These are phyloP conservation scores for Monilinia aucupariae DNA, from an alignment of 2,329 filamentous ascomycete genomes.

Conservation along the genomic window DNA sequence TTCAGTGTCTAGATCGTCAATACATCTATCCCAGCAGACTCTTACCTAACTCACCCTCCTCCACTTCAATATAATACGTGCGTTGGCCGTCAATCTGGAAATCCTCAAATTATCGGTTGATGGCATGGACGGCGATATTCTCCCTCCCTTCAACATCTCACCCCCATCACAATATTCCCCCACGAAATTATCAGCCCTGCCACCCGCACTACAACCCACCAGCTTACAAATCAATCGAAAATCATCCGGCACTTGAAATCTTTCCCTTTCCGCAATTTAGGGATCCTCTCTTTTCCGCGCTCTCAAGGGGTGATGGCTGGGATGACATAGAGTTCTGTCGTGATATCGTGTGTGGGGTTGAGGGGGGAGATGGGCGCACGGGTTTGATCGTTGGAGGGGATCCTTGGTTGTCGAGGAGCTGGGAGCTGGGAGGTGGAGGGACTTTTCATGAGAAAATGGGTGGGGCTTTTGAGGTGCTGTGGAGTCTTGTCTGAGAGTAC, in stretches of 20 bases:
- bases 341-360: constrained; percentile 36
- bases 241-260: constrained; percentile 40
- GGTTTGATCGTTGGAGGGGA: constrained; percentile 47
- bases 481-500: constrained; percentile 37
- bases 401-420: constrained; percentile 40
- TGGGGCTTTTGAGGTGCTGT: constrained; percentile 38
- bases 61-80: constrained; percentile 39
- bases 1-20: constrained; percentile 15
- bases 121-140: constrained; percentile 21
- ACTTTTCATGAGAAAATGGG: constrained; percentile 44
- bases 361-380: constrained; percentile 24
- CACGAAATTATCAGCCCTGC: constrained; percentile 14
- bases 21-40: constrained; percentile 22
- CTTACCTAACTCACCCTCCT: constrained; percentile 35
- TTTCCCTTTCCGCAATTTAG: constrained; percentile 38
- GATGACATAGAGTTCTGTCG: constrained; percentile 37
- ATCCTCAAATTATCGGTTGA: constrained; percentile 28
- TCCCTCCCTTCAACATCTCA: constrained; percentile 22
- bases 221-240: constrained; percentile 36
- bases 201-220: constrained; percentile 36
- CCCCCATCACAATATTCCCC: not conserved
- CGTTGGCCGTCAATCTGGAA: constrained; percentile 34
- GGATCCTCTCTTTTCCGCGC: constrained; percentile 38
- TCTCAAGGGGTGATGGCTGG: constrained; percentile 33
- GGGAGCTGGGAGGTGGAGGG: constrained; percentile 47